Conservation (phyloP, 176 grass and related monocot genomes). For the Eleusine indica region DNA sequence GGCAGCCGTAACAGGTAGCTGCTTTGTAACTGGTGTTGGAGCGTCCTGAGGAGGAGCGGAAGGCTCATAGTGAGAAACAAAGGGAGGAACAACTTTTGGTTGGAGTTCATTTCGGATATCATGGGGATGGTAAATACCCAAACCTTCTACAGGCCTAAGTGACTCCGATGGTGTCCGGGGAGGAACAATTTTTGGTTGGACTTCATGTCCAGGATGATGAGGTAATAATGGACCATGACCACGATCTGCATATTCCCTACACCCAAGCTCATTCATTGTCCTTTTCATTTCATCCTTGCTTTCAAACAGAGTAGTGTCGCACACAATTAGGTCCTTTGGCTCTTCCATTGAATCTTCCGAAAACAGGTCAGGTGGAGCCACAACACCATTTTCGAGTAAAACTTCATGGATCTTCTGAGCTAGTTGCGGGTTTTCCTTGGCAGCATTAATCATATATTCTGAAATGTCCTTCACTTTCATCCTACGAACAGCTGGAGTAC, state of each 20-base stretch:
- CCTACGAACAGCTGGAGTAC: constrained; percentile 58
- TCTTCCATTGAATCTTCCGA: constrained; percentile 80
- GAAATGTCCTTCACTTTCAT: constrained; percentile 99
- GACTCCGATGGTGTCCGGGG: constrained; percentile 42
- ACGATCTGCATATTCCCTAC: constrained; percentile 52
- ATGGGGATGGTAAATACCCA: constrained; percentile 36
- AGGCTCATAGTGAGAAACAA: constrained; percentile 49
- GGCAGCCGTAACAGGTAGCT: constrained; percentile 90
- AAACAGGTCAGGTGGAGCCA: constrained; percentile 90
- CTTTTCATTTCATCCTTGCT: constrained; percentile 73
- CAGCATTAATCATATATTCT: constrained; percentile 98
- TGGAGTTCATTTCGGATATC: constrained; percentile 36
- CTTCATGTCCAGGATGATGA: constrained; percentile 50
- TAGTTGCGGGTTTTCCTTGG: constrained; percentile 95
- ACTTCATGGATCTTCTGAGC: constrained; percentile 94
- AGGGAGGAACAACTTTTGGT: constrained; percentile 29
- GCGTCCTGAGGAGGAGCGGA: constrained; percentile 60
- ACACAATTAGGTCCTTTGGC: constrained; percentile 64
- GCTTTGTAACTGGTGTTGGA: constrained; percentile 44
- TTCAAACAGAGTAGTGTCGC: constrained; percentile 56
- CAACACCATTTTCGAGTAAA: constrained; percentile 92
- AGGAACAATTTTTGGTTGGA: constrained; percentile 47
- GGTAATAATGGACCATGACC: constrained; percentile 64
- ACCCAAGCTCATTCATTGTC: constrained; percentile 54
- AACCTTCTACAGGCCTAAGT: constrained; percentile 61